Percentiles rank a stretch among this genome's conserved stretches.
Conservation (phyloP, 306 rosid genomes). For the Quercus wislizeni region DNA sequence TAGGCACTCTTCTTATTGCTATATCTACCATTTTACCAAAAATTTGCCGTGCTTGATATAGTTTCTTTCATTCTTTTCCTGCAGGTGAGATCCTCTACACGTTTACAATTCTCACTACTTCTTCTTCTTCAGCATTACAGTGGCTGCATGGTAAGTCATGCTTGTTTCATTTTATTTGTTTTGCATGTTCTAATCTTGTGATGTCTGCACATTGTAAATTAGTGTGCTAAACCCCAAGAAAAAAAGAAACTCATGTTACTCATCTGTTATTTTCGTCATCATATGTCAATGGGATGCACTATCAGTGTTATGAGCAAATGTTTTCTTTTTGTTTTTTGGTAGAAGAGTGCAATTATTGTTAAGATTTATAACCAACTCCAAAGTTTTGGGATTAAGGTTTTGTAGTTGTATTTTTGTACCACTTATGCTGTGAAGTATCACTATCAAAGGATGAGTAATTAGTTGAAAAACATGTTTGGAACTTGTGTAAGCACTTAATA, state of each 20-base stretch:
- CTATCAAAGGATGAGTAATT: too few relatives aligned
- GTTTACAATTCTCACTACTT: constrained; percentile 71
- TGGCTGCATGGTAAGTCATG: constrained; percentile 84
- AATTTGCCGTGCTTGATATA: neutral
- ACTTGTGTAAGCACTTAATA: neutral
- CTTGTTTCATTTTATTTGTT: neutral
- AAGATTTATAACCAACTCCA: too few relatives aligned
- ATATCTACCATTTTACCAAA: neutral
- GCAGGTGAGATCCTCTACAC: constrained; percentile 72
- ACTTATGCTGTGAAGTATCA: too few relatives aligned
- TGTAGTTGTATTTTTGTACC: too few relatives aligned
- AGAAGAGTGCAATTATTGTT: neutral
- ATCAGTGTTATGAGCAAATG: neutral
- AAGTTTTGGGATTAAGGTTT: too few relatives aligned
- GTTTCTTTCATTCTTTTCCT: neutral
- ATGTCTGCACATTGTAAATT: neutral
- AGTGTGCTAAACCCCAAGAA: neutral
- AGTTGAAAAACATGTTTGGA: neutral
- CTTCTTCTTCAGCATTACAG: constrained; percentile 73
- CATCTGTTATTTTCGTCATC: neutral
- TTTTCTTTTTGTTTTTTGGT: neutral
- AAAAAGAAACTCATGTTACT: neutral
- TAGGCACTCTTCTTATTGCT: neutral
- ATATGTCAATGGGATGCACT: neutral
- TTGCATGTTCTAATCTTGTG: neutral